Percentiles rank a stretch among this genome's conserved stretches.
Evolutionary conservation across 345 rosid genomes (phyloP).

Genomic region (Barbarea vulgaris): DNA sequence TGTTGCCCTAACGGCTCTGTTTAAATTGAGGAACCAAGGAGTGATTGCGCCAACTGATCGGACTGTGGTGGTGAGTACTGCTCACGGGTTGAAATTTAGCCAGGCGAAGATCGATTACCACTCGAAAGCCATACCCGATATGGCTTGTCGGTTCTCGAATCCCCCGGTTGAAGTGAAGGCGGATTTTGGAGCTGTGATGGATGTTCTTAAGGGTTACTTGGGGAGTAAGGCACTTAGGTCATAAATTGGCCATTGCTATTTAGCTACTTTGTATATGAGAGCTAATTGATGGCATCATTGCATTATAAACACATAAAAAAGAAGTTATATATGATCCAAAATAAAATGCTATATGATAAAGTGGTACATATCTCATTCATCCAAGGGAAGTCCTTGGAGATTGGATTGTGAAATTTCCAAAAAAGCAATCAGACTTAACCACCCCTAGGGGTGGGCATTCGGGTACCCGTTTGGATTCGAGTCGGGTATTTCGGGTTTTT

Average conservation of each 20-base stretch:
- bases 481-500: no score
- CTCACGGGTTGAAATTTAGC: conserved; percentile 77
- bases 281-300: no score
- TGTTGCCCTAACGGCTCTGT: conserved; percentile 75
- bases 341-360: neutral
- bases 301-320: no score
- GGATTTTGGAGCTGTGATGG: conserved; percentile 79
- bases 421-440: no score
- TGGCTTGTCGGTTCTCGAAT: conserved; percentile 72
- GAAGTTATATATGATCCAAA: no score
- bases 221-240: conserved; percentile 43
- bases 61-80: conserved; percentile 83
- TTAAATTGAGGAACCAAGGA: conserved; percentile 69
- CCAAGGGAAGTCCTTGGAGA: no score
- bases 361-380: neutral
- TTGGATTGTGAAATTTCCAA: no score
- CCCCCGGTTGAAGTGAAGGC: conserved; percentile 71
- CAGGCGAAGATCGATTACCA: conserved; percentile 79
- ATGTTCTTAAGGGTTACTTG: conserved; percentile 64
- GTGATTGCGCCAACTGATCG: conserved; percentile 60
- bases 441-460: no score
- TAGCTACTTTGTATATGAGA: no score
- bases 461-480: no score
- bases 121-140: conserved; percentile 59
- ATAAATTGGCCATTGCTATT: neutral